A percentile compares a stretch with the other conserved stretches of the same genome.
phyloP scores from a whole-genome alignment of 768 basidiomycete species.

The Dioszegia crocea region DNA sequence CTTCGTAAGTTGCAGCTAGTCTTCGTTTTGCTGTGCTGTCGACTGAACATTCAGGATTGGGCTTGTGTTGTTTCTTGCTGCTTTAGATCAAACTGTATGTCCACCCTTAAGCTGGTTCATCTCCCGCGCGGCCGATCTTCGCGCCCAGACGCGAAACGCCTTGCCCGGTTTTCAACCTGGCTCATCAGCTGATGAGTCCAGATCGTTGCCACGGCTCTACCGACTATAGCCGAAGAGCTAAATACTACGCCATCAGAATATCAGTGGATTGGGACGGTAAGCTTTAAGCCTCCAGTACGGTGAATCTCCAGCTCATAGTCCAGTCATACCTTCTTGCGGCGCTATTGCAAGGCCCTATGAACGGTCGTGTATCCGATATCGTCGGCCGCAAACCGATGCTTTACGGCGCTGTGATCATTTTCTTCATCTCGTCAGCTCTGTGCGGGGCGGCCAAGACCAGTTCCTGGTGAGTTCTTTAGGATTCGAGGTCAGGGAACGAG shows the following conservation, averaged over 20 bases:
- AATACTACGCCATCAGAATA: constrained; percentile 38
- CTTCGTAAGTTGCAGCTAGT: constrained; percentile 23
- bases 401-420: constrained; percentile 32
- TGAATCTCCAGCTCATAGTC: not conserved
- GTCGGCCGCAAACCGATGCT: constrained; percentile 42
- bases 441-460: constrained; percentile 38
- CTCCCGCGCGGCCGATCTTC: no score
- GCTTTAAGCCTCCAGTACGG: constrained; percentile 5
- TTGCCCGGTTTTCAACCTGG: no score
- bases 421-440: constrained; percentile 37
- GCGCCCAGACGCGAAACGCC: no score
- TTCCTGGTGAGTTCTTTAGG: constrained; percentile 24
- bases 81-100: constrained; percentile 39
- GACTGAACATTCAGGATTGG: constrained; percentile 17
- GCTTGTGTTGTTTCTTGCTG: constrained; percentile 34
- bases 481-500: not conserved
- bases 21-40: not conserved
- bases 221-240: constrained; percentile 42
- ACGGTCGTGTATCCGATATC: constrained; percentile 45
- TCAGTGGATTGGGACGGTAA: constrained; percentile 42
- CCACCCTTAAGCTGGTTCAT: no score
- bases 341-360: constrained; percentile 37
- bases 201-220: constrained; percentile 39
- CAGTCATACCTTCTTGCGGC: constrained; percentile 38
- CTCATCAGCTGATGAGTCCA: no score